Percentiles rank a stretch among this genome's conserved stretches.
phyloP scores from a whole-genome alignment of 1,284 basidiomycete genomes.

The Rhodotorula sp. region DNA sequence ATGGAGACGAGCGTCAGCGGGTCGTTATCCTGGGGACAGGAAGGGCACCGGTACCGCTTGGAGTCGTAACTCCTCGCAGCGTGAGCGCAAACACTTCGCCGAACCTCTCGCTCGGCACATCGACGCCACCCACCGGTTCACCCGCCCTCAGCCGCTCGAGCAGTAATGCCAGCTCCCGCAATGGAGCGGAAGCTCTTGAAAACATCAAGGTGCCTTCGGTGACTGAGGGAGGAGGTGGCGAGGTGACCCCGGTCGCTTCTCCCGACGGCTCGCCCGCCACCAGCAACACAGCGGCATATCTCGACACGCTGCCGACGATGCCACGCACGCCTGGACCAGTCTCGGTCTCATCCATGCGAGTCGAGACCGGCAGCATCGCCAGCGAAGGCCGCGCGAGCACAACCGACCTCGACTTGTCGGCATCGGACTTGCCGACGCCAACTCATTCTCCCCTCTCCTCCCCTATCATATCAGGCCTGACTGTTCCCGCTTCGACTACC shows the following conservation, averaged over 20 bases:
- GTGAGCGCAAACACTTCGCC: constrained; percentile 15
- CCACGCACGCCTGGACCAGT: constrained; percentile 25
- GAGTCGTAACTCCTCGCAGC: constrained; percentile 24
- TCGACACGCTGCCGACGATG: constrained; percentile 9
- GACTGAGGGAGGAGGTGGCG: not conserved
- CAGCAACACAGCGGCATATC: not conserved
- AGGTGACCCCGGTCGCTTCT: constrained; percentile 6
- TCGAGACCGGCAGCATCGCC: constrained; percentile 33
- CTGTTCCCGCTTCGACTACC: not conserved
- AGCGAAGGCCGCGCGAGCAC: constrained; percentile 18
- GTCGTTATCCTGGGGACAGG: constrained; percentile 35
- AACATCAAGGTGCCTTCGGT: not conserved
- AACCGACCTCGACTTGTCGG: constrained; percentile 7
- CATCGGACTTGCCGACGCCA: not conserved
- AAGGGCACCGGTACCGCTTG: constrained; percentile 26
- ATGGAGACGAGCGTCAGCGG: constrained; percentile 11
- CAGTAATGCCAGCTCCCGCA: not conserved
- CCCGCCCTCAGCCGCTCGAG: constrained; percentile 1
- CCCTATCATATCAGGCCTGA: constrained; percentile 11
- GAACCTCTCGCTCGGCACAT: constrained; percentile 7
- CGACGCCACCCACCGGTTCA: constrained; percentile 1
- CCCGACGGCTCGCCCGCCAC: not conserved
- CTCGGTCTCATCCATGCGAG: constrained; percentile 35
- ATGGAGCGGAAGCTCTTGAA: not conserved
- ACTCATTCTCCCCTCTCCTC: constrained; percentile 20